phyloP scores from a whole-genome alignment of 148 eudicot genomes.

The Vaccinium vitisidaea region DNA sequence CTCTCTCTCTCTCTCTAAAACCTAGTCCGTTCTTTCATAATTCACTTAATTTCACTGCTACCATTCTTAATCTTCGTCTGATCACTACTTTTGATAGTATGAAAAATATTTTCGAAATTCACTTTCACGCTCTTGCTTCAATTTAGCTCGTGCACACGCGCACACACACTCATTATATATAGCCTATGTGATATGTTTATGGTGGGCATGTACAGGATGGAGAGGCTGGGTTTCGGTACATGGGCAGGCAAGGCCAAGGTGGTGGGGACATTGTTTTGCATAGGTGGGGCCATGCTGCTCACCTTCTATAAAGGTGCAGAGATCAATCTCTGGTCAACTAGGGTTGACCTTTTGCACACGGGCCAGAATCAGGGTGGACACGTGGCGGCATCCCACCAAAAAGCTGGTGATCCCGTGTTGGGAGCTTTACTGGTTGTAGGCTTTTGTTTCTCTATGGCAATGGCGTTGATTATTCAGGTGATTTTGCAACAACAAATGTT shows the following conservation, averaged over 20 bases:
- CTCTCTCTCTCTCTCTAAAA: neutral
- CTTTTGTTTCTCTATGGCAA: neutral
- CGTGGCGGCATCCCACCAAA: neutral
- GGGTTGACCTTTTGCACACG: neutral
- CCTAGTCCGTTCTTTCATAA: too few species aligned
- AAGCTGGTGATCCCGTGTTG: neutral
- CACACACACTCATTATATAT: too few species aligned
- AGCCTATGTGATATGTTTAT: too few species aligned
- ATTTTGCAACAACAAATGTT: neutral
- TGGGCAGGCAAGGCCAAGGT: constrained; percentile 5
- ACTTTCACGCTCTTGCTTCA: too few species aligned
- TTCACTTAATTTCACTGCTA: too few species aligned
- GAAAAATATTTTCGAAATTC: too few species aligned
- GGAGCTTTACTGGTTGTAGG: neutral
- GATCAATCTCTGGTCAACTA: neutral
- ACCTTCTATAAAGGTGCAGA: neutral
- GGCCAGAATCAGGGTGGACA: neutral
- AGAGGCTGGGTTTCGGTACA: neutral
- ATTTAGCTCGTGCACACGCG: too few species aligned
- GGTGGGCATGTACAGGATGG: neutral
- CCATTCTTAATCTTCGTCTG: too few species aligned
- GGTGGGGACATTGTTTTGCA: neutral
- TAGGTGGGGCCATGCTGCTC: neutral
- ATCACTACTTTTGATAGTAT: too few species aligned
- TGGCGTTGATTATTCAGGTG: neutral